Percentiles rank a stretch among this genome's conserved stretches.
phyloP scores from a whole-genome alignment of 257 asterid species.

The Thymus quinquecostatus region DNA sequence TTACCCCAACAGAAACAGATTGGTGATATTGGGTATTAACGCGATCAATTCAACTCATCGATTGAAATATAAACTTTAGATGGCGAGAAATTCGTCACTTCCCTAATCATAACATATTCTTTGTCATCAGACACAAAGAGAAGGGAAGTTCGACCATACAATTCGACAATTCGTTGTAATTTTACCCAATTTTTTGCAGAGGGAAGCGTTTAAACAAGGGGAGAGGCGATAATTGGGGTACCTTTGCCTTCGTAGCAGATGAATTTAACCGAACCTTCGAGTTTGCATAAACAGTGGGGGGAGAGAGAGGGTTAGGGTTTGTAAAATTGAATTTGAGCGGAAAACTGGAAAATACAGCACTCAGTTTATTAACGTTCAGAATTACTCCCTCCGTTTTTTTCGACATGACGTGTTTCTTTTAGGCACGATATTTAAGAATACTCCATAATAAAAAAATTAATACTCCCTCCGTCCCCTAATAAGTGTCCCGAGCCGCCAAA shows the following conservation, averaged over 20 bases:
- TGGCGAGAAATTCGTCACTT: background rate
- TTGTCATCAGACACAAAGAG: background rate
- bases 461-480: no score
- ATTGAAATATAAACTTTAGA: background rate
- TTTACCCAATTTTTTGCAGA: no score
- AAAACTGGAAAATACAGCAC: background rate
- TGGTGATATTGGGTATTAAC: background rate
- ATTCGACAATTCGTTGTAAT: background rate
- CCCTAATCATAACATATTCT: background rate
- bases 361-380: no score
- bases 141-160: background rate
- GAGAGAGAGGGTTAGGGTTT: background rate
- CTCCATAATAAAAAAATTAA: no score
- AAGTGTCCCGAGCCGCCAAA: no score
- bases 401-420: no score
- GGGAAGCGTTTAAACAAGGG: background rate
- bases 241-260: background rate
- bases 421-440: no score
- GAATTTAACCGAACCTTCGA: background rate
- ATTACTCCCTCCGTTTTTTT: no score
- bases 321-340: constrained; percentile 3
- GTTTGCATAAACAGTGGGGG: background rate
- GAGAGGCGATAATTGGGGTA: background rate
- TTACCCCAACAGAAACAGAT: background rate
- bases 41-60: background rate